phyloP scores from a whole-genome alignment of 106 monocot species.

The Dioscorea alata region DNA sequence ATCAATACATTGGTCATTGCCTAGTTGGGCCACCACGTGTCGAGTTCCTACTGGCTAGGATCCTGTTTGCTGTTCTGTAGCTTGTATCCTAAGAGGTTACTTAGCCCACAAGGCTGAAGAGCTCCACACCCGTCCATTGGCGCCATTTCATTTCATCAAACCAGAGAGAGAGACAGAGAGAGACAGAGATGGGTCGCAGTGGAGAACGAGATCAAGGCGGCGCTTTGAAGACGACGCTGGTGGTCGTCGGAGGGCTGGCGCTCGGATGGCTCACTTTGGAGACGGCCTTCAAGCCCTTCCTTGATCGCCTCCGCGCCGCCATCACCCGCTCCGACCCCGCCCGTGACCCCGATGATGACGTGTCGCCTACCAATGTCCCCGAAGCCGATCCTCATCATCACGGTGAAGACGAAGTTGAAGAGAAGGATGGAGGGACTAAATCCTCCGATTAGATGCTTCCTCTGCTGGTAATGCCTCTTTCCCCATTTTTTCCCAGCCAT shows the following conservation, averaged over 20 bases:
- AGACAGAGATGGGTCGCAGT: conserved; percentile 19
- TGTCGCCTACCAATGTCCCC: neutral
- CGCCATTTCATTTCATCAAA: no score
- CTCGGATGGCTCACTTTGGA: conserved; percentile 81
- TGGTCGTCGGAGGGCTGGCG: conserved; percentile 68
- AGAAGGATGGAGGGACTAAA: neutral
- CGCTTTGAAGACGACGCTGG: conserved; percentile 60
- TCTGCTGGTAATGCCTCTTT: neutral
- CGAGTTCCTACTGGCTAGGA: no score
- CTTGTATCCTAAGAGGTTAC: no score
- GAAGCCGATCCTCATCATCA: neutral
- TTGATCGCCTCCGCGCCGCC: conserved; percentile 49
- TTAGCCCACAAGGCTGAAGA: no score
- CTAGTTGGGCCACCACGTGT: no score
- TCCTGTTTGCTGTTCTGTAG: no score
- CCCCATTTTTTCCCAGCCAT: neutral
- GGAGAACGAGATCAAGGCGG: conserved; percentile 32
- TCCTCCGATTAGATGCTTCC: neutral
- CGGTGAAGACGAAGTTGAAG: neutral
- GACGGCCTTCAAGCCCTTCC: conserved; percentile 83
- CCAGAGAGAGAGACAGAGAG: neutral
- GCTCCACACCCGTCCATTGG: no score
- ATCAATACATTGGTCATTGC: no score
- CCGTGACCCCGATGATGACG: conserved; percentile 40
- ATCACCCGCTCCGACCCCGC: conserved; percentile 34